Conservation (phyloP, 495 filamentous ascomycete genomes). For the Tricharina praecox region DNA sequence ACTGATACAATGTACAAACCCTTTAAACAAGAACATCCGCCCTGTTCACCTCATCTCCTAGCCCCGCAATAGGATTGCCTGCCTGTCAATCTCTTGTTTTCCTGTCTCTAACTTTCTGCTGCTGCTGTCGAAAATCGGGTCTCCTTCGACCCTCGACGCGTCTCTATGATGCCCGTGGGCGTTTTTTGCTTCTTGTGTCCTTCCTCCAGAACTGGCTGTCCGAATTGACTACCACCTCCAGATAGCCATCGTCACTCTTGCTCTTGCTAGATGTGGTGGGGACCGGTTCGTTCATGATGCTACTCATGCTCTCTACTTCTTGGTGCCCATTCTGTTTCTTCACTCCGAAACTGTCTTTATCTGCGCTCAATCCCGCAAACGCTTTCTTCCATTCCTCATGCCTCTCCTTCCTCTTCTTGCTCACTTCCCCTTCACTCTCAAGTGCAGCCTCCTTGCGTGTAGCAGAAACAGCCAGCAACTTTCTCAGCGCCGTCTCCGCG, state of each 20-base stretch:
- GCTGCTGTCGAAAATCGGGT: no score
- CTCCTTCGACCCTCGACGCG: no score
- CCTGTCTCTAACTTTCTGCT: no score
- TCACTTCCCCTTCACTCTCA: conserved; percentile 27
- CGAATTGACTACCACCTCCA: conserved; percentile 30
- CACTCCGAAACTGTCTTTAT: background rate
- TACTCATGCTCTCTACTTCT: background rate
- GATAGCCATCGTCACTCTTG: conserved; percentile 12
- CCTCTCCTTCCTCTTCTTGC: conserved; percentile 24
- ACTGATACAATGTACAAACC: no score
- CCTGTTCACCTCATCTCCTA: no score
- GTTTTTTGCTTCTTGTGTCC: conserved; percentile 11
- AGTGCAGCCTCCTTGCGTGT: conserved; percentile 26
- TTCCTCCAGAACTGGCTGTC: conserved; percentile 30
- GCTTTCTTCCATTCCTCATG: conserved; percentile 29
- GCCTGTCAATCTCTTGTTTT: no score
- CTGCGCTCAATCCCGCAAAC: conserved; percentile 21
- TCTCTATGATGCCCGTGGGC: background rate
- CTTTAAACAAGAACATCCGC: no score
- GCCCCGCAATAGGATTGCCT: no score
- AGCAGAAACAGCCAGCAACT: conserved; percentile 37
- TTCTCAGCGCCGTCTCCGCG: conserved; percentile 56
- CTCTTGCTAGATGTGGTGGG: conserved; percentile 4
- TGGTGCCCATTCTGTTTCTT: conserved; percentile 10
- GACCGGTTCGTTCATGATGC: conserved; percentile 10